These are phyloP conservation scores for Schizothecium vesticola DNA, from an alignment of 495 filamentous ascomycete species.

Conservation along the genomic window DNA sequence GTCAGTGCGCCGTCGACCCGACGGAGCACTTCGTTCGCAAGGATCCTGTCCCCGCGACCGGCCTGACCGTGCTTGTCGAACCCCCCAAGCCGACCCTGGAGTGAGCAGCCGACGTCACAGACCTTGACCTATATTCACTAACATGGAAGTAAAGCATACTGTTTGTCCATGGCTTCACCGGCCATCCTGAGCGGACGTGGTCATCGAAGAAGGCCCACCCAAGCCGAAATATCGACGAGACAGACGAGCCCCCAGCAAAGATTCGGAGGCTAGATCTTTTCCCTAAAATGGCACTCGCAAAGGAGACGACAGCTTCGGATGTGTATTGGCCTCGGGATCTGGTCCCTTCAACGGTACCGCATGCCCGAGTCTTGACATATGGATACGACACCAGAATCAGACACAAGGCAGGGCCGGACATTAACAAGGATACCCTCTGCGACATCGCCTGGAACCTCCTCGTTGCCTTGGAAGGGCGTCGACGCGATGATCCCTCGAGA, in stretches of 20 bases:
- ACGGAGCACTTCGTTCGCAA: background rate
- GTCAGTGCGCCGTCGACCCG: background rate
- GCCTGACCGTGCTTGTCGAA: background rate
- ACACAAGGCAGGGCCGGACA: slow-evolving; percentile 20
- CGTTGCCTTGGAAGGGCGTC: slow-evolving; percentile 27
- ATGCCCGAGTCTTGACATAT: slow-evolving; percentile 45
- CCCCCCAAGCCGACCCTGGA: background rate
- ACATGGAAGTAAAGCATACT: background rate
- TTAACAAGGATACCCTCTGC: slow-evolving; percentile 29
- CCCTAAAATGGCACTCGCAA: background rate
- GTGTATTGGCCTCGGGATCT: slow-evolving; percentile 45
- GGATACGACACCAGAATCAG: slow-evolving; percentile 44
- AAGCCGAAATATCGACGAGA: background rate
- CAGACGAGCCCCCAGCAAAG: slow-evolving; percentile 11
- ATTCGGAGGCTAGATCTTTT: slow-evolving; percentile 4
- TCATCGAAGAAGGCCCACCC: background rate
- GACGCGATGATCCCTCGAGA: slow-evolving; percentile 20
- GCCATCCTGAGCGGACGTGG: background rate
- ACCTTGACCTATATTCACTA: background rate
- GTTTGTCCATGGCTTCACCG: slow-evolving; percentile 5
- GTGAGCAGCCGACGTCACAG: background rate
- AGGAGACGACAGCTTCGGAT: background rate
- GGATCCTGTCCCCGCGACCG: background rate
- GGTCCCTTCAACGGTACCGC: slow-evolving; percentile 39
- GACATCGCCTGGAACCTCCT: slow-evolving; percentile 36